Base-by-base conservation (phyloP, 805 yeast species). In the Yamadazyma tumulicola region DNA sequence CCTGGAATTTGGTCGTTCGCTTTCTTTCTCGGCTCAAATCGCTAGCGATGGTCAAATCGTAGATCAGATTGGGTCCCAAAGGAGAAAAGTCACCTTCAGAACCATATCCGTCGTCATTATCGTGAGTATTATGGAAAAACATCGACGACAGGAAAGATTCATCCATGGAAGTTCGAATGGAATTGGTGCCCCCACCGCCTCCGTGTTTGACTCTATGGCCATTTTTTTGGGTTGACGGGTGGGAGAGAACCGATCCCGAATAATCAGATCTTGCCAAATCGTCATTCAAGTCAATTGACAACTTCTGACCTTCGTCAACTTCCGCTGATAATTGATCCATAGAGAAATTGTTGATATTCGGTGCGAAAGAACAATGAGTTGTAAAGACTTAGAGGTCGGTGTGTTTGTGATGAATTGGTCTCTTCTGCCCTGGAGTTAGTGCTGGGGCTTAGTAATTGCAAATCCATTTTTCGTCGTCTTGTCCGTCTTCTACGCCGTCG, bases 41-140 rank as follows among this genome's bases (percentile, higher is more conserved):
- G 12, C 74, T 71, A 22, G 73, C 81, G 32, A 81, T 74, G 1
- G 88, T 81, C 34, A 88, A 64, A 48, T 84, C 93, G 51, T 73
- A 85, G 21, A 87, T 78, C 4, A 95, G 81, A 50, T 85, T 85
- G 32, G 83, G 79, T 1, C 85, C 85, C 45, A 81, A 54, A 1
- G 85, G 81, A 16, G 78, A 70, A n/a, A 26, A 11, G 10, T 11
- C 5, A 17, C 14, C 19, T 15, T 24, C 26, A 14, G 17, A 18
- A 2, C 3, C 13, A 2, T 24, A n/a, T 2, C 63, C 29, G 14
- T 46, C 49, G 9, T 16, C 29, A 10, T 27, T 39, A 11, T 32
- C 41, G 16, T 47, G 46, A 34, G 47, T 42, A 19, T 37, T 42
- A 19, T 50, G 52, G 41, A 53, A 52, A 38, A 45, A 49, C 4